These are phyloP conservation scores for Rhizodiscina lignyota DNA, from an alignment of 495 filamentous ascomycete species.

Conservation along the genomic window DNA sequence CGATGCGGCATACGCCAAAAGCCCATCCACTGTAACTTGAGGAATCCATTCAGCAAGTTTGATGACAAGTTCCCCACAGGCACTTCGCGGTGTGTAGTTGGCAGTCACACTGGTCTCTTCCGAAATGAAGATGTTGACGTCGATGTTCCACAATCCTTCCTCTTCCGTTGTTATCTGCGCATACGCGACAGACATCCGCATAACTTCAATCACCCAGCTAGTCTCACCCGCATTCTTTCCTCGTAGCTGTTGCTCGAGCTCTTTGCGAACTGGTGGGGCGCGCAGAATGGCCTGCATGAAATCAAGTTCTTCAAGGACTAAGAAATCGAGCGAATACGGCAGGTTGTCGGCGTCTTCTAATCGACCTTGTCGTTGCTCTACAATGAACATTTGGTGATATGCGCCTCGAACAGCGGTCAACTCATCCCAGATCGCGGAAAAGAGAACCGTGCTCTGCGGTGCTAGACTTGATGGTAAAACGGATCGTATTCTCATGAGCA, in stretches of 20 bases:
- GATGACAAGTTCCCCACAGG: conserved; percentile 76
- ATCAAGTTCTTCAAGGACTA: conserved; percentile 84
- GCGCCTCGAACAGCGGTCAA: conserved; percentile 48
- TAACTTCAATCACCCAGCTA: conserved; percentile 63
- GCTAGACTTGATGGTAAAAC: conserved; percentile 71
- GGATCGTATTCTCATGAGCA: conserved; percentile 71
- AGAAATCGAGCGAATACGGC: conserved; percentile 89
- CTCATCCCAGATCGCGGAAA: conserved; percentile 76
- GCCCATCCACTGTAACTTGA: conserved; percentile 48
- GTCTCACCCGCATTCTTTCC: conserved; percentile 34
- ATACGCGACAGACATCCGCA: conserved; percentile 67
- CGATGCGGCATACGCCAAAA: conserved; percentile 53
- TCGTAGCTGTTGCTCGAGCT: conserved; percentile 56
- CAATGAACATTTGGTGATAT: conserved; percentile 70
- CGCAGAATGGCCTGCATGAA: conserved; percentile 77
- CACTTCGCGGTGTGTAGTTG: conserved; percentile 86
- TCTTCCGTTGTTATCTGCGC: conserved; percentile 89
- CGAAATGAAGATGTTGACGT: conserved; percentile 84
- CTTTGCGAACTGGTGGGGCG: conserved; percentile 67
- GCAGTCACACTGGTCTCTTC: conserved; percentile 93
- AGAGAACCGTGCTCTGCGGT: conserved; percentile 60
- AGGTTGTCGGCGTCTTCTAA: conserved; percentile 80
- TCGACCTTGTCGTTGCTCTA: conserved; percentile 68
- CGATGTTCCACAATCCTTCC: conserved; percentile 87
- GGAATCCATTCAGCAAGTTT: conserved; percentile 88